Base-by-base conservation (phyloP, 2,329 filamentous ascomycete species). In the Cladosporium sp. region DNA sequence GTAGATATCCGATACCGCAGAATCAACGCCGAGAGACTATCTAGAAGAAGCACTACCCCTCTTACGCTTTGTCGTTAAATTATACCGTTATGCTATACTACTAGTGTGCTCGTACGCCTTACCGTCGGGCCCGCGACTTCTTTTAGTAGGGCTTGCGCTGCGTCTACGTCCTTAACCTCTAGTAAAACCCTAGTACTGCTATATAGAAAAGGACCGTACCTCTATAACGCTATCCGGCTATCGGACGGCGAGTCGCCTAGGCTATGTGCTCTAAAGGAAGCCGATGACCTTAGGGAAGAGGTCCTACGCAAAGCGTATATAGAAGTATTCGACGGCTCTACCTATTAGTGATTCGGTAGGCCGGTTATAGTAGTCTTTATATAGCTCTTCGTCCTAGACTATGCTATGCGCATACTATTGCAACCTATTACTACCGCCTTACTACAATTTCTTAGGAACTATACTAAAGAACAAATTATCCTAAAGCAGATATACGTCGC, bases 241-340 rank as follows among this genome's bases (percentile, higher is more conserved):
- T 41, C 45, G 45, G 17, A 49, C 27, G 7, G 45, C 45, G 36
- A 49, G 37, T 40, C 37, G 24, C 45, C 45, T 49, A 5, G 27
- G 45, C 36, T 49, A 24, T 22, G 17, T 47, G n/a, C 27, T 44
- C 15, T 53, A 43, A 18, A 54, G 51, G 29, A 56, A 56, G 58
- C 2, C 66, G 61, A 6, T 75, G 72, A 54, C 41, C 37, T 41
- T 43, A 3, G 54, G 51, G 29, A 56, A 56, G 39, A 56, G 29
- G 30, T 51, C 48, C 44, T 29, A 56, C 9, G 51, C 51, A 40
- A 52, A 54, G 32, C 54, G 51, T 24, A 47, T 43, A 39, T 50
- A 54, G 20, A 56, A 30, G 39, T 43, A 54, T 32, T 53, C 38
- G 19, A 30, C 36, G 15, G 47, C 47, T 29, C 58, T 51, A 30